Evolutionary conservation across 148 eudicot genomes (phyloP).

Genomic region (Silene conica): DNA sequence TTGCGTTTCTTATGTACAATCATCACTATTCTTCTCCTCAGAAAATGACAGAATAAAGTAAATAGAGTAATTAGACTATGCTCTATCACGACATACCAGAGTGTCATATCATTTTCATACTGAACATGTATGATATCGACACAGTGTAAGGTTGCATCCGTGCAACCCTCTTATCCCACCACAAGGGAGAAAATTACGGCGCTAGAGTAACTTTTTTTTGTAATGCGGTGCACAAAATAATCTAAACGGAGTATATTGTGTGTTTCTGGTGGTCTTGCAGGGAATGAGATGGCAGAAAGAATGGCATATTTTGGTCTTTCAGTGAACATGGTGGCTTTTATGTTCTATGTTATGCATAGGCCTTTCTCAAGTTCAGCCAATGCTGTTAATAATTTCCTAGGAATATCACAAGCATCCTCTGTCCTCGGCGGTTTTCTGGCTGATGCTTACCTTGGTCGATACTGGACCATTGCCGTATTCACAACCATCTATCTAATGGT

Average conservation of each 20-base stretch:
- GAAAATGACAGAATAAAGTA: neutral
- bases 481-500: constrained; percentile 82
- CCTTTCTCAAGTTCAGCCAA: constrained; percentile 86
- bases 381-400: constrained; percentile 76
- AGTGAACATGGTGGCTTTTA: constrained; percentile 90
- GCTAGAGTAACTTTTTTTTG: neutral
- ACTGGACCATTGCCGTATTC: constrained; percentile 92
- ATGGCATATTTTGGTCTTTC: constrained; percentile 95
- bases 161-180: neutral
- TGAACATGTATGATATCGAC: neutral
- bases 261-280: constrained; percentile 25
- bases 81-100: neutral
- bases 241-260: neutral
- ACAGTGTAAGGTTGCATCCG: neutral
- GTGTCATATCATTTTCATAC: neutral
- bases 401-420: constrained; percentile 89
- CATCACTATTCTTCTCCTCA: too few relatives aligned
- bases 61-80: neutral
- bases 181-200: neutral
- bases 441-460: constrained; percentile 92
- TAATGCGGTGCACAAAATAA: neutral
- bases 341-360: constrained; percentile 88
- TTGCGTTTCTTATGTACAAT: too few relatives aligned
- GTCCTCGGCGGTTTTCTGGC: constrained; percentile 87
- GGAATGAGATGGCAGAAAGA: constrained; percentile 96